Evolutionary conservation across 441 rosid species (phyloP), one percentile per base, ranked within the genome.

Genomic region (Pelargonium cotyledonis): DNA sequence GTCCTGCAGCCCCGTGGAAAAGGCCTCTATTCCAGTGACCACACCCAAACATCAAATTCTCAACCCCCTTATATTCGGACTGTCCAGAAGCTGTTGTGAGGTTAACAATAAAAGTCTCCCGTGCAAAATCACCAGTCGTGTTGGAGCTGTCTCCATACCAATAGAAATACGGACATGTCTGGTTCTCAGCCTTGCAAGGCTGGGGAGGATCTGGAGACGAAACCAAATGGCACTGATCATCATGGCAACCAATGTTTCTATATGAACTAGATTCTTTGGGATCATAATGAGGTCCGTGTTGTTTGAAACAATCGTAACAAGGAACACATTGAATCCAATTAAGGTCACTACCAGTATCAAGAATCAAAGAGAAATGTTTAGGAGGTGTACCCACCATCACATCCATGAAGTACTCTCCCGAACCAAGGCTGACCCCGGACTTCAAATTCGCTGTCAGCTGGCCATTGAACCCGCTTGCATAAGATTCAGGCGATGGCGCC

Each of bases 61-160:
- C 90, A 0, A 89, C 89, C 9, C 31, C 74, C 58, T 70, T 86
- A 21, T 82, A 72, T 62, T 84, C 90, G 0, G 98, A 79, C 10
- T 78, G 80, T 65, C 87, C 87, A 0, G 76, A 61, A 0, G 70
- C 65, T 0, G 85, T 73, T 0, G 96, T 88, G 51, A 88, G 92
- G 63, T 93, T 93, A 5, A 93, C 91, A 0, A 92, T 89, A 65
- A 93, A 93, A 0, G 91, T 89, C 80, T 93, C 98, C 0, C 77
- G 63, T 0, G 97, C 95, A 29, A 93, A 85, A 80, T 89, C 97
- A 12, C 98, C 98, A 0, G 98, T 93, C 0, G 97, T 89, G 65
- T 93, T 90, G 2, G 98, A 93, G 64, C 88, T 89, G 67, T 93
- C 98, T 0, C 97, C 97, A n/a, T 93, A 93, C 95, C 91, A 90